Evolutionary conservation across 768 basidiomycete genomes (phyloP).

Genomic region (Boletus sp.): DNA sequence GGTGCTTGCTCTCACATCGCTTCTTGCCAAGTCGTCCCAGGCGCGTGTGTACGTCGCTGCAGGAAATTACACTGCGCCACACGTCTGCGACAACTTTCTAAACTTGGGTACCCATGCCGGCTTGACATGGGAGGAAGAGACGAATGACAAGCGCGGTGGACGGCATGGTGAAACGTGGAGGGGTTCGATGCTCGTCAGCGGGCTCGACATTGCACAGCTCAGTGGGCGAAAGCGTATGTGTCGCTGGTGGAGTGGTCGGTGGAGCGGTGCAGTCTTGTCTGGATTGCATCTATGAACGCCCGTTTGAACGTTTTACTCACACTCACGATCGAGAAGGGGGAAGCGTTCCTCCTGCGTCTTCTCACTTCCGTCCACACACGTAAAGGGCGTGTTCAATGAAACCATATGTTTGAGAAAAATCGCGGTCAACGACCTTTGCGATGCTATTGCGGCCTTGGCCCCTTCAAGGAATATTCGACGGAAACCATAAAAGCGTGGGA

Average conservation of each 20-base stretch:
- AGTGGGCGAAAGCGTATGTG: constrained; percentile 54
- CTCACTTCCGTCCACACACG: neutral
- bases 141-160: constrained; percentile 4
- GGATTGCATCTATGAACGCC: neutral
- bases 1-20: constrained; percentile 44
- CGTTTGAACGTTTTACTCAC: neutral
- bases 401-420: neutral
- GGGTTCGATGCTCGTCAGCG: constrained; percentile 45
- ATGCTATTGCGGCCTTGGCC: neutral
- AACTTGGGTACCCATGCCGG: constrained; percentile 37
- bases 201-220: constrained; percentile 46
- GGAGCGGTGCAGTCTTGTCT: constrained; percentile 23
- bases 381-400: neutral
- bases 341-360: neutral
- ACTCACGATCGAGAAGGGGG: neutral
- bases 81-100: constrained; percentile 55
- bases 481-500: neutral
- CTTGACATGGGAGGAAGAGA: constrained; percentile 46
- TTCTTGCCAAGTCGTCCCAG: constrained; percentile 41
- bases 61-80: constrained; percentile 55
- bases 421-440: neutral
- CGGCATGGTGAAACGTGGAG: constrained; percentile 37
- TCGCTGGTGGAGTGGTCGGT: constrained; percentile 60
- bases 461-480: neutral
- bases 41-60: constrained; percentile 58